Base-by-base conservation (phyloP, 176 grass and related monocot species). In the Eragrostis nindensis region DNA sequence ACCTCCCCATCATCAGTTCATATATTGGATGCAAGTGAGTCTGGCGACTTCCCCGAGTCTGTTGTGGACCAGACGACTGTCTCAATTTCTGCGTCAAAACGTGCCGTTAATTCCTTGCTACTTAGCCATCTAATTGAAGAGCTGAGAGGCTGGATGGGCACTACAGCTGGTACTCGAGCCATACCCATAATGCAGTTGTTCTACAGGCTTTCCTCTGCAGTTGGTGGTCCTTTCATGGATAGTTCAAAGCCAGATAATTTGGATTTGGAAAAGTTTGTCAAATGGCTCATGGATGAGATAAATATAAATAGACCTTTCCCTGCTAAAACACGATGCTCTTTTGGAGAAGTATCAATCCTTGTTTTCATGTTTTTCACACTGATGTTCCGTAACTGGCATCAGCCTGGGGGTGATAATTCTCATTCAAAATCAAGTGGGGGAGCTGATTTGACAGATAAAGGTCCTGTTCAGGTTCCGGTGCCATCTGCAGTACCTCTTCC, bases 301-400 rank as follows among this genome's bases (percentile, higher is more conserved):
- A 92, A 98, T 50, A 74, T 94, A 79, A 94, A 82, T 42, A 94
- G 86, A 88, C 90, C 83, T 44, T 98, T 98, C 82, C 90, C 90
- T 85, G 92, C 86, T 25, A 93, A 85, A 85, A 69, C 81, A 26
- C 92, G 92, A 56, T 94, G 83, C 62, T 76, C 86, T 76, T 94
- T 98, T 84, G 92, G 95, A 27, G 95, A 98, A 88, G 92, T 94
- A 71, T 83, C 78, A 11, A 98, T 98, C 71, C 95, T 98, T 84
- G 82, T 98, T 86, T 98, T 98, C 86, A 98, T 98, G 95, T 98
- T 94, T 66, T 94, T 98, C 81, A 98, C 95, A 32, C 84, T 98
- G 41, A 98, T 98, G 95, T 92, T 98, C 69, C 95, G 95, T 79
- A 98, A 94, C 49, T 98, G 95, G 95, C 95, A 98, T 86, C 95